These are phyloP conservation scores for Paragyromitra xinjiangensis DNA, from an alignment of 495 filamentous ascomycete genomes.

Conservation along the genomic window DNA sequence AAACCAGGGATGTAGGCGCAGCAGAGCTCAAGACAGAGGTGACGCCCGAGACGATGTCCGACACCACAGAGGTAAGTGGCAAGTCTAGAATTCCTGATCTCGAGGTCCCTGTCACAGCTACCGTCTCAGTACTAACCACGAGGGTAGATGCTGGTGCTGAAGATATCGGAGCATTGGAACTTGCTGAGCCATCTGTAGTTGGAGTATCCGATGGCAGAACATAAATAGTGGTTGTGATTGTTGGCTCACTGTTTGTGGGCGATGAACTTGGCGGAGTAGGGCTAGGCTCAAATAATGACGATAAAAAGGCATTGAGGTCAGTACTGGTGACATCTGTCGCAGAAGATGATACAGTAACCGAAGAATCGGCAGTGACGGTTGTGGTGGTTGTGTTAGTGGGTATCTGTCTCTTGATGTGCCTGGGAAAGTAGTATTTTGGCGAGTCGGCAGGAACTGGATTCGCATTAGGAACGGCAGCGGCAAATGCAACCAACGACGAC, in stretches of 20 bases:
- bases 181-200: constrained; percentile 30
- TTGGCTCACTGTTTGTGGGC: constrained; percentile 26
- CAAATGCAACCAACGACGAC: constrained; percentile 52
- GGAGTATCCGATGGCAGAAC: constrained; percentile 38
- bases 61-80: constrained; percentile 39
- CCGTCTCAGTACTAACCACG: constrained; percentile 15
- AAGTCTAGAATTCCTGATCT: constrained; percentile 42
- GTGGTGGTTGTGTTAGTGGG: constrained; percentile 62
- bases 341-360: constrained; percentile 48
- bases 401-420: constrained; percentile 67
- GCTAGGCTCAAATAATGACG: constrained; percentile 25
- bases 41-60: constrained; percentile 40
- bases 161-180: constrained; percentile 1
- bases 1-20: constrained; percentile 25
- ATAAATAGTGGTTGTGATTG: constrained; percentile 44
- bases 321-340: constrained; percentile 2
- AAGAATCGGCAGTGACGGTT: constrained; percentile 49
- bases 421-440: constrained; percentile 69
- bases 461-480: constrained; percentile 40
- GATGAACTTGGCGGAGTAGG: neutral
- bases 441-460: constrained; percentile 57
- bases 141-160: constrained; percentile 38
- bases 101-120: constrained; percentile 24
- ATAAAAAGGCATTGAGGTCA: constrained; percentile 36
- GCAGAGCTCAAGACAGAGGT: constrained; percentile 7